Percentiles rank a stretch among this genome's conserved stretches.
These are phyloP conservation scores for Penicillium waksmanii DNA, from an alignment of 495 filamentous ascomycete genomes.

Conservation along the genomic window DNA sequence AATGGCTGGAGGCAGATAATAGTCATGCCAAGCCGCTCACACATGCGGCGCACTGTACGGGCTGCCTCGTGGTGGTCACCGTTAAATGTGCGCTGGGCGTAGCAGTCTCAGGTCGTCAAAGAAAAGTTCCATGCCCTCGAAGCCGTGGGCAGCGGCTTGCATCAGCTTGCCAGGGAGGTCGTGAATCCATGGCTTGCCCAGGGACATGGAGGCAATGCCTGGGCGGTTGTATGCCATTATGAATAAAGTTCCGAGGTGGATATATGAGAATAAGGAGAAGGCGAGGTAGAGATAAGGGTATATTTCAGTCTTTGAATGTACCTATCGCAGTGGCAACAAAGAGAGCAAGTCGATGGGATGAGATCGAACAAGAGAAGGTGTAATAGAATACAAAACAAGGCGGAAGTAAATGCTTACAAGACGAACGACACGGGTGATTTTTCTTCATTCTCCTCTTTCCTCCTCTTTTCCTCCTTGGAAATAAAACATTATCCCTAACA, in stretches of 20 bases:
- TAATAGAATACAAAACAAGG: conserved; percentile 8
- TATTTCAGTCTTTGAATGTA: not conserved
- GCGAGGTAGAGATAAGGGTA: not conserved
- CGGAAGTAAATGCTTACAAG: not conserved
- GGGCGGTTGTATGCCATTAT: conserved; percentile 45
- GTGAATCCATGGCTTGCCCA: conserved; percentile 70
- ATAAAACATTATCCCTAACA: conserved; percentile 30
- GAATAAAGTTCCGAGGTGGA: not conserved
- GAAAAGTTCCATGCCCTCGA: conserved; percentile 77
- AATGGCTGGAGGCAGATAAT: conserved; percentile 81
- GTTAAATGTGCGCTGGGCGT: conserved; percentile 59
- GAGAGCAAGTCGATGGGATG: not conserved
- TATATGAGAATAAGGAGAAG: not conserved
- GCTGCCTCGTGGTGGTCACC: conserved; percentile 63
- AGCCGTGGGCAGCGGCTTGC: conserved; percentile 65
- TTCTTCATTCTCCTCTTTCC: conserved; percentile 4
- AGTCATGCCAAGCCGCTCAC: conserved; percentile 57
- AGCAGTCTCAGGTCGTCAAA: conserved; percentile 74
- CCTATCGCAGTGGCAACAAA: not conserved
- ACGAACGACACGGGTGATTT: conserved; percentile 1
- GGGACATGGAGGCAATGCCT: conserved; percentile 72
- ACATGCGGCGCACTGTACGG: conserved; percentile 54
- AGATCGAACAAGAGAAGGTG: not conserved
- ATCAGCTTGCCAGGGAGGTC: conserved; percentile 66
- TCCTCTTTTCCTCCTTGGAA: conserved; percentile 2